A percentile compares a stretch with the other conserved stretches of the same genome.
Conservation (phyloP, 2,329 filamentous ascomycete species). For the Paecilomyces fulvus region DNA sequence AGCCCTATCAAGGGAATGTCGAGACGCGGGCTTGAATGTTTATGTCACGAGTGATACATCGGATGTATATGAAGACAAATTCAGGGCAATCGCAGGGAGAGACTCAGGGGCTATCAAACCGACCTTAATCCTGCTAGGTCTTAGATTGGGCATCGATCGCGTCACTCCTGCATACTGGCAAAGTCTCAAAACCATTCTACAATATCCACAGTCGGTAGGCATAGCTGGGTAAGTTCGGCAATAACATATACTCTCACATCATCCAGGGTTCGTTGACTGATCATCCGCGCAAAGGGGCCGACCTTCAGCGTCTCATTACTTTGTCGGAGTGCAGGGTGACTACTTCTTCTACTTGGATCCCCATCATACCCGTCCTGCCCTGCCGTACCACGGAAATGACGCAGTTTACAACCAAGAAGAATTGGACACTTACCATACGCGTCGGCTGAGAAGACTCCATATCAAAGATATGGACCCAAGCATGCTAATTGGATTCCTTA, state of each 20-base stretch:
- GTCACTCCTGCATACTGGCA: slow-evolving; percentile 94
- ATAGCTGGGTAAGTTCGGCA: slow-evolving; percentile 69
- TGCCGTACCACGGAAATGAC: slow-evolving; percentile 51
- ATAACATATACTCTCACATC: slow-evolving; percentile 14
- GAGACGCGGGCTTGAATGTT: slow-evolving; percentile 59
- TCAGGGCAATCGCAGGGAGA: slow-evolving; percentile 67
- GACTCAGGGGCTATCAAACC: slow-evolving; percentile 62
- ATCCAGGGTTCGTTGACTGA: background rate
- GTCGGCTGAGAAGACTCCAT: slow-evolving; percentile 71
- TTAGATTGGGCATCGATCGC: slow-evolving; percentile 84
- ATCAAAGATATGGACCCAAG: slow-evolving; percentile 94
- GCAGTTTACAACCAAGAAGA: slow-evolving; percentile 59
- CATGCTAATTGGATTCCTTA: slow-evolving; percentile 92
- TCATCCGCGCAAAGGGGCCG: slow-evolving; percentile 56
- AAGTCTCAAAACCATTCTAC: slow-evolving; percentile 73
- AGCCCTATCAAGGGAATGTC: slow-evolving; percentile 61
- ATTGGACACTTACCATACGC: slow-evolving; percentile 75
- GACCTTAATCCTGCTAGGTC: slow-evolving; percentile 81
- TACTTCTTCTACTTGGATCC: slow-evolving; percentile 93
- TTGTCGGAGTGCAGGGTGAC: slow-evolving; percentile 63
- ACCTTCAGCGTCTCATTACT: slow-evolving; percentile 80
- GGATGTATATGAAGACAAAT: slow-evolving; percentile 86
- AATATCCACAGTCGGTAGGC: slow-evolving; percentile 87
- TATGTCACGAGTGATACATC: slow-evolving; percentile 85
- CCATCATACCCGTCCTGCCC: slow-evolving; percentile 69